Conservation (phyloP, 2,329 filamentous ascomycete genomes). For the Colletotrichum orbiculare region DNA sequence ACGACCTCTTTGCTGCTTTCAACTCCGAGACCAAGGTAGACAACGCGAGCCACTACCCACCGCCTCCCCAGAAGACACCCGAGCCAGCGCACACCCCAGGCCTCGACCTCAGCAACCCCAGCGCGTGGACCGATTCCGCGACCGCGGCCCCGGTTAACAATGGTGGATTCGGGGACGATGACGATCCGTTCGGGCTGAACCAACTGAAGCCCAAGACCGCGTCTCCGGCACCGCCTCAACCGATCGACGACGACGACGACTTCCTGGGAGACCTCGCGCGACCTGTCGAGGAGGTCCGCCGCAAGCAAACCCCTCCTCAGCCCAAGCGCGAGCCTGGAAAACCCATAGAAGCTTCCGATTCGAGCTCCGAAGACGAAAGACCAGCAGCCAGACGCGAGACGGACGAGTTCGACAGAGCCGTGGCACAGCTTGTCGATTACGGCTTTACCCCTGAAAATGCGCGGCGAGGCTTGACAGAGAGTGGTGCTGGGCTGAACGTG, state of each 20-base stretch:
- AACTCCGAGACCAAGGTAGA: constrained; percentile 74
- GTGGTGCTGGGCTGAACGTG: constrained; percentile 81
- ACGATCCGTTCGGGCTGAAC: constrained; percentile 88
- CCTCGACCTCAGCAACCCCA: constrained; percentile 64
- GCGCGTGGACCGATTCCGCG: constrained; percentile 60
- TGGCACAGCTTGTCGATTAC: constrained; percentile 93
- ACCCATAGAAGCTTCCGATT: constrained; percentile 63
- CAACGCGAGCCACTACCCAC: constrained; percentile 73
- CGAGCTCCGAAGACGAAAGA: constrained; percentile 59
- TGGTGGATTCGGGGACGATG: constrained; percentile 71
- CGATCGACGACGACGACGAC: constrained; percentile 69
- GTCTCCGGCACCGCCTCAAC: constrained; percentile 41
- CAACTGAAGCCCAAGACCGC: constrained; percentile 63
- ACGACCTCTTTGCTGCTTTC: constrained; percentile 76
- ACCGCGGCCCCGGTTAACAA: constrained; percentile 40
- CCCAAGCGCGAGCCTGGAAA: constrained; percentile 62
- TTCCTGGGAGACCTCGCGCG: constrained; percentile 73
- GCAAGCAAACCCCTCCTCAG: constrained; percentile 53
- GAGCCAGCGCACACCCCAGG: constrained; percentile 57
- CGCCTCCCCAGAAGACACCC: constrained; percentile 57
- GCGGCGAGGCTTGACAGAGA: constrained; percentile 81
- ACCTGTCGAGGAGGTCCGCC: constrained; percentile 72
- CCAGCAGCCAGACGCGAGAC: constrained; percentile 40
- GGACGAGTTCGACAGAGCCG: constrained; percentile 75
- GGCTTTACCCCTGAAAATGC: constrained; percentile 90